A percentile compares a stretch with the other conserved stretches of the same genome.
Evolutionary conservation across 192 early-diverging fungal species (phyloP).

Genomic region (Kickxella alabastrina): DNA sequence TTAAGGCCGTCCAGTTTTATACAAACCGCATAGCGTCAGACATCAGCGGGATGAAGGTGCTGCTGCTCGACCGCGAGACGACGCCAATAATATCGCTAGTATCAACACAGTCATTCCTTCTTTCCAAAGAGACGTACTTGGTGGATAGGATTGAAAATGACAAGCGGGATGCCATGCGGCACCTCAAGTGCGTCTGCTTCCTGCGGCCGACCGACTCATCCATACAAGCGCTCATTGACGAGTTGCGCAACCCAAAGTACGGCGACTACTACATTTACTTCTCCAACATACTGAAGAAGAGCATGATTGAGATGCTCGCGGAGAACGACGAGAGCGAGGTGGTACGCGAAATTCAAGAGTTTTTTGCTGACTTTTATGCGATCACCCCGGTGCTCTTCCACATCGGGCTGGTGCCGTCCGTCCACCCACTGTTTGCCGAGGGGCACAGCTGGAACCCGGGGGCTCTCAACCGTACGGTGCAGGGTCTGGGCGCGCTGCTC

Average conservation of each 20-base stretch:
- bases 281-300: slow-evolving; percentile 89
- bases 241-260: slow-evolving; percentile 87
- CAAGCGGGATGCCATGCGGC: slow-evolving; percentile 85
- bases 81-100: slow-evolving; percentile 93
- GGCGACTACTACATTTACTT: slow-evolving; percentile 98
- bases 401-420: slow-evolving; percentile 61
- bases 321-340: slow-evolving; percentile 94
- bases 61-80: slow-evolving; percentile 92
- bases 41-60: slow-evolving; percentile 95
- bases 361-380: slow-evolving; percentile 87
- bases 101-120: slow-evolving; percentile 86
- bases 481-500: slow-evolving; percentile 73
- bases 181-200: slow-evolving; percentile 94
- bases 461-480: slow-evolving; percentile 70
- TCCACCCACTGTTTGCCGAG: slow-evolving; percentile 68
- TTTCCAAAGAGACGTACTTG: slow-evolving; percentile 90
- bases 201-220: slow-evolving; percentile 80
- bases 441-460: slow-evolving; percentile 73
- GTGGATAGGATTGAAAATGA: slow-evolving; percentile 89
- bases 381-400: slow-evolving; percentile 80
- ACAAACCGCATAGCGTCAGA: slow-evolving; percentile 88
- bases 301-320: slow-evolving; percentile 85
- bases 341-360: slow-evolving; percentile 96
- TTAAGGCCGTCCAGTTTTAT: slow-evolving; percentile 83
- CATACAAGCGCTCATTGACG: slow-evolving; percentile 82